phyloP scores from a whole-genome alignment of 352 stramenopile genomes.

The Pythium folliculosum region DNA sequence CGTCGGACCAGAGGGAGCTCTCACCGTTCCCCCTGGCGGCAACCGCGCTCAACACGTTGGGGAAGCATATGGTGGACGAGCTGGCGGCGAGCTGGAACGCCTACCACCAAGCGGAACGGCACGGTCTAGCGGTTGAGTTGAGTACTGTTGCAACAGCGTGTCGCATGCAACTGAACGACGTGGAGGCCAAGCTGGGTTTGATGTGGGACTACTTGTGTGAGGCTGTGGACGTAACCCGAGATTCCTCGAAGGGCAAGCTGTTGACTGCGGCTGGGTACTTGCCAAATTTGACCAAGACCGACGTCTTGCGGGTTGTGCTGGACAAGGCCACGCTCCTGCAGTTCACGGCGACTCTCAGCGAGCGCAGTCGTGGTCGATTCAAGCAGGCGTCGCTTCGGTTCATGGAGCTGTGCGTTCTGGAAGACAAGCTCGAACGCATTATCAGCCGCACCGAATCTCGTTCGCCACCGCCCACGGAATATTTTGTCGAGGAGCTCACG shows the following conservation, averaged over 20 bases:
- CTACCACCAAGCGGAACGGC: not conserved
- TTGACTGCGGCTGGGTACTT: not conserved
- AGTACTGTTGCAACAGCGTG: not conserved
- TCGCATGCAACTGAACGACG: not conserved
- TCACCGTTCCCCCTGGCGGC: not conserved
- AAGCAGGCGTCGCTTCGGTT: not conserved
- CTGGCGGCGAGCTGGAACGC: slow-evolving; percentile 3
- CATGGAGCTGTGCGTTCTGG: slow-evolving; percentile 62
- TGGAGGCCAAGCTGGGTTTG: not conserved
- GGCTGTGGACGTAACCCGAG: not conserved
- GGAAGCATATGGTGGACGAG: slow-evolving; percentile 2
- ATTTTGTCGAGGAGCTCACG: slow-evolving; percentile 43
- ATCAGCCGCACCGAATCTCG: slow-evolving; percentile 27
- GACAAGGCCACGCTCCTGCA: not conserved
- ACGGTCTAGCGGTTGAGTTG: not conserved
- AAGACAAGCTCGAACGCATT: slow-evolving; percentile 65
- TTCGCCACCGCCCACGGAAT: not conserved
- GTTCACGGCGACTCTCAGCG: not conserved
- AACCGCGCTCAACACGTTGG: slow-evolving; percentile 1
- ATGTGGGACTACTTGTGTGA: slow-evolving; percentile 4
- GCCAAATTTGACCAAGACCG: slow-evolving; percentile 1
- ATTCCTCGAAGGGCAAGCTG: not conserved
- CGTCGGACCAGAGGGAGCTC: not conserved
- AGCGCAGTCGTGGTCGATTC: not conserved
- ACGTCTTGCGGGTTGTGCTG: not conserved